These are phyloP conservation scores for Epichloe festucae DNA, from an alignment of 2,329 filamentous ascomycete genomes.

Conservation along the genomic window DNA sequence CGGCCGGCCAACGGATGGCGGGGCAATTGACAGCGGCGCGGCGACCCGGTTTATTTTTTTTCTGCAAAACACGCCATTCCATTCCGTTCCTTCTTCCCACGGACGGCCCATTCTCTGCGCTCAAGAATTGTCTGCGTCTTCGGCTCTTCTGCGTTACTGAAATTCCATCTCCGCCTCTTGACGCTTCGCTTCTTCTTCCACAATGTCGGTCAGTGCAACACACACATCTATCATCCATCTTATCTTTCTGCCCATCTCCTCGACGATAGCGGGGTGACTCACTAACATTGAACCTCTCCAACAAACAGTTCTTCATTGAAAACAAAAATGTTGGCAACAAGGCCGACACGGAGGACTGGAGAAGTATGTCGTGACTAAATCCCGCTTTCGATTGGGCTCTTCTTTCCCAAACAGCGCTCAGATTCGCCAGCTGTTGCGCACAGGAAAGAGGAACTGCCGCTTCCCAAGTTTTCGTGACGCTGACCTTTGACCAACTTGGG, in stretches of 20 bases:
- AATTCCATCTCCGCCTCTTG: background rate
- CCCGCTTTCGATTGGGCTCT: background rate
- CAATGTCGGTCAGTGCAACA: slow-evolving; percentile 6
- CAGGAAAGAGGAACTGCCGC: background rate
- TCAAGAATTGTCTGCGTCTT: background rate
- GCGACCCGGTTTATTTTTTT: too few relatives aligned
- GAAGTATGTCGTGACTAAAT: slow-evolving; percentile 45
- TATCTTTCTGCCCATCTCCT: background rate
- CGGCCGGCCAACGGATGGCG: too few relatives aligned
- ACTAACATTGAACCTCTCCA: slow-evolving; percentile 6
- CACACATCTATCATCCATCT: background rate
- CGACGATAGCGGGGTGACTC: slow-evolving; percentile 14
- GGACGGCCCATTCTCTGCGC: too few relatives aligned
- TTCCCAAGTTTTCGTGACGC: background rate
- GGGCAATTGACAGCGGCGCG: too few relatives aligned
- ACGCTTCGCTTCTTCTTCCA: background rate
- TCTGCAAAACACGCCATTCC: background rate
- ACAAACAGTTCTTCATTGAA: slow-evolving; percentile 53
- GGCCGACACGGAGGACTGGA: slow-evolving; percentile 64
- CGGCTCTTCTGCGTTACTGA: background rate
- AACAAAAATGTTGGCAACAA: slow-evolving; percentile 71
- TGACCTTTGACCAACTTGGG: background rate
- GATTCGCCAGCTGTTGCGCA: background rate
- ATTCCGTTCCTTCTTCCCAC: background rate
- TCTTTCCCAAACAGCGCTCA: background rate